Evolutionary conservation across 495 filamentous ascomycete species (phyloP).

Genomic region (Hypoxylon perforatum): DNA sequence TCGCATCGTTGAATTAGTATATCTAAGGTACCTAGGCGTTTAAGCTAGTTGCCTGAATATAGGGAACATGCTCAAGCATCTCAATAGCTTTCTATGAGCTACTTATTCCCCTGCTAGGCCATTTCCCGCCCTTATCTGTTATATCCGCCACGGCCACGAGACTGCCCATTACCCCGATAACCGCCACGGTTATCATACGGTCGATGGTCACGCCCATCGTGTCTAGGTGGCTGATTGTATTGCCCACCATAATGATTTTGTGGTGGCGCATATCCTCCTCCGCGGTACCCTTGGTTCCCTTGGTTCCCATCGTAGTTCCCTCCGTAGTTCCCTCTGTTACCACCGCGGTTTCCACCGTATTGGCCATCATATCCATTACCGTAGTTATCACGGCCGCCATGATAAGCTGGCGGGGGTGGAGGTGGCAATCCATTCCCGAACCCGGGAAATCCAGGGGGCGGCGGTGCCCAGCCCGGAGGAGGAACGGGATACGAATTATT

Average conservation of each 20-base stretch:
- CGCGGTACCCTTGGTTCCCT: constrained; percentile 29
- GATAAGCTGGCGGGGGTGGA: constrained; percentile 55
- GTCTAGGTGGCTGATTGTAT: constrained; percentile 30
- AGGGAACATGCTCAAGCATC: not conserved
- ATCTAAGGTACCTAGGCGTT: too few species aligned
- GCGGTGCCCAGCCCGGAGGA: constrained; percentile 55
- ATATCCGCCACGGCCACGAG: constrained; percentile 4
- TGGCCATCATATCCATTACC: constrained; percentile 44
- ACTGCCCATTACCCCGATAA: constrained; percentile 34
- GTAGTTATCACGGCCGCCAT: constrained; percentile 43
- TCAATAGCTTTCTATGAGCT: not conserved
- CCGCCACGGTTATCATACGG: constrained; percentile 36
- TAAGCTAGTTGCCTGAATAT: not conserved
- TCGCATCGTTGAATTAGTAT: too few species aligned
- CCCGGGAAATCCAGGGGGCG: constrained; percentile 56
- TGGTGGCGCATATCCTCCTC: constrained; percentile 28
- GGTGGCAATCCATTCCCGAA: constrained; percentile 57
- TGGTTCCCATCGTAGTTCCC: constrained; percentile 32
- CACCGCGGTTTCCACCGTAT: constrained; percentile 34
- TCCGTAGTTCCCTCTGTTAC: constrained; percentile 38
- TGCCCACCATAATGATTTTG: constrained; percentile 34
- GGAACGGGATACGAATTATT: constrained; percentile 48
- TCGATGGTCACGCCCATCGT: constrained; percentile 33
- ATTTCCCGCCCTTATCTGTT: not conserved
- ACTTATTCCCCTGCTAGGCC: not conserved